phyloP scores from a whole-genome alignment of 257 asterid genomes.

The Rauvolfia tetraphylla region DNA sequence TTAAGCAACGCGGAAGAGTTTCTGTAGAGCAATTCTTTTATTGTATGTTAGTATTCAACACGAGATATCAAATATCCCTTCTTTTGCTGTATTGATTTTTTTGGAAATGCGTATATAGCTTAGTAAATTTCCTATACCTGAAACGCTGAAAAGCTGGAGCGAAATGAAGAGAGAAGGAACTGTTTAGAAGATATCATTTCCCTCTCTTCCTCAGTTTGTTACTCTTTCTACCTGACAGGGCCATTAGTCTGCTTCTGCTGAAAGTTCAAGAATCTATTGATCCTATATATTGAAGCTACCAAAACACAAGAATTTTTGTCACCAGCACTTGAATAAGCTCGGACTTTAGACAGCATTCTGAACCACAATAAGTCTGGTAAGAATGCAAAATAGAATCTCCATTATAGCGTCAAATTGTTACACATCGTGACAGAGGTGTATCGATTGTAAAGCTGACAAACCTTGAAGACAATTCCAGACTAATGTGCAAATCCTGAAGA shows the following conservation, averaged over 20 bases:
- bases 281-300: neutral
- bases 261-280: neutral
- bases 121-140: too few relatives aligned
- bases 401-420: neutral
- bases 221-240: neutral
- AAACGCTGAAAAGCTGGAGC: neutral
- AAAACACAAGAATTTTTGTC: neutral
- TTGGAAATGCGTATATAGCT: neutral
- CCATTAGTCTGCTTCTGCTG: neutral
- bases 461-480: neutral
- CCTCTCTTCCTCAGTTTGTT: neutral
- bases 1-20: slow-evolving; percentile 54
- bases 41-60: neutral
- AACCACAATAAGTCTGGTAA: neutral
- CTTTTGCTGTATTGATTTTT: neutral
- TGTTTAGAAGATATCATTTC: neutral
- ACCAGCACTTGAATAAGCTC: neutral
- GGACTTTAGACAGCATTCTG: neutral
- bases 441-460: neutral
- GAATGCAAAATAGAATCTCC: neutral
- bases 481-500: neutral
- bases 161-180: neutral
- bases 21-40: slow-evolving; percentile 26
- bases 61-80: neutral
- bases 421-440: neutral